phyloP scores from a whole-genome alignment of 2,329 filamentous ascomycete genomes.

The Penicillium sp. region DNA sequence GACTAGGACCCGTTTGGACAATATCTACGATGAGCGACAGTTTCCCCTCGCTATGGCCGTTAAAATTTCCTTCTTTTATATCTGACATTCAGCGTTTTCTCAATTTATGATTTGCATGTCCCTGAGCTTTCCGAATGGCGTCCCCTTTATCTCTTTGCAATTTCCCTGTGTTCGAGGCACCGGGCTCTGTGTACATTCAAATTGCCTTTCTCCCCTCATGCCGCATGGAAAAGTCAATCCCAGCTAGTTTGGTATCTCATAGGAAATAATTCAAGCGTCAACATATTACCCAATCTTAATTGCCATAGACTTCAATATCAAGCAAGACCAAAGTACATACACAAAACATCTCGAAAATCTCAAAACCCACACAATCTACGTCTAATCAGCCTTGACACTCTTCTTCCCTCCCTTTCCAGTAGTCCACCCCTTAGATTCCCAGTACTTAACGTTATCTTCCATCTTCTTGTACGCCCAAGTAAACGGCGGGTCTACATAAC shows the following conservation, averaged over 20 bases:
- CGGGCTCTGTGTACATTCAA: not conserved
- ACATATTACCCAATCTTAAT: not conserved
- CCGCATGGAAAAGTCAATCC: not conserved
- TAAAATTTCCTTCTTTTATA: not conserved
- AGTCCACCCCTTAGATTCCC: conserved; percentile 40
- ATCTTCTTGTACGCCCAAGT: conserved; percentile 50
- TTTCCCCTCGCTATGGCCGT: not conserved
- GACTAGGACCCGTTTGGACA: conserved; percentile 13
- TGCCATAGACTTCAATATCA: not conserved
- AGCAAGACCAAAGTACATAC: not conserved
- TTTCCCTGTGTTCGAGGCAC: not conserved
- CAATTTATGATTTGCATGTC: not conserved
- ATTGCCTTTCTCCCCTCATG: not conserved
- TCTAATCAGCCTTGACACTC: conserved; percentile 34
- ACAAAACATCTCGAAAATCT: not conserved
- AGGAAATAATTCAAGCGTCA: not conserved
- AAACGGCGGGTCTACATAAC: conserved; percentile 34
- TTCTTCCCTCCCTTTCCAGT: conserved; percentile 33
- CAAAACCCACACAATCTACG: not conserved
- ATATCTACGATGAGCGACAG: not conserved
- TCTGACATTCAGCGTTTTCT: not conserved
- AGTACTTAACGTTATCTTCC: conserved; percentile 44
- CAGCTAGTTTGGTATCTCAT: not conserved
- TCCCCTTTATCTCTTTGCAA: not conserved
- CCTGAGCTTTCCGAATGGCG: not conserved